These are phyloP conservation scores for Acacia confusa DNA, from an alignment of 306 rosid species.

Conservation along the genomic window DNA sequence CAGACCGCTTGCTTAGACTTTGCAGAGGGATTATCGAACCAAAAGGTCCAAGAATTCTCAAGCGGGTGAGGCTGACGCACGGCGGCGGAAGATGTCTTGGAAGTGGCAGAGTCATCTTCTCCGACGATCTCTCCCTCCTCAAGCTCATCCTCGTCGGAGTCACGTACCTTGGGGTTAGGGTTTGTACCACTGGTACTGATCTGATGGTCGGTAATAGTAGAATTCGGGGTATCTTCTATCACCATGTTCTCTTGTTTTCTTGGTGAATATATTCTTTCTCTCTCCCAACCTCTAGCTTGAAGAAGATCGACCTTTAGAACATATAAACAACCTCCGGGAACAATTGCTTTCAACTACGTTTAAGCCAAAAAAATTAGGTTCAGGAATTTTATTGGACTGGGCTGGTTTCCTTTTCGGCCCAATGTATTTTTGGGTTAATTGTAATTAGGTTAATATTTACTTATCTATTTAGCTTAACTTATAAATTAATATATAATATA, in stretches of 20 bases:
- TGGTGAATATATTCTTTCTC: not conserved
- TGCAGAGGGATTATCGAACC: constrained; percentile 76
- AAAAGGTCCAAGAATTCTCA: constrained; percentile 94
- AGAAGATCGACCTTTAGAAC: not conserved
- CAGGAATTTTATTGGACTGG: not conserved
- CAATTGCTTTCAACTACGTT: no score
- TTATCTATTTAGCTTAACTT: no score
- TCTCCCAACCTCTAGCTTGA: not conserved
- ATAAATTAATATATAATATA: no score
- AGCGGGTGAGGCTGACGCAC: constrained; percentile 60
- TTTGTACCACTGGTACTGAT: constrained; percentile 7
- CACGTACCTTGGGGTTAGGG: constrained; percentile 22
- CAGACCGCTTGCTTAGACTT: constrained; percentile 65
- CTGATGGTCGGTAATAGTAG: constrained; percentile 48
- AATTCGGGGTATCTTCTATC: constrained; percentile 58
- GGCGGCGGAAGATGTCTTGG: constrained; percentile 41
- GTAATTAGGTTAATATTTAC: not conserved
- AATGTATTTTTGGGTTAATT: not conserved
- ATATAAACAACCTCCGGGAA: not conserved
- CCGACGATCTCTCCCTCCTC: constrained; percentile 95
- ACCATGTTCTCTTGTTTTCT: constrained; percentile 38
- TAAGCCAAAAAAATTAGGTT: not conserved
- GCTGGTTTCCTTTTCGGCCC: not conserved
- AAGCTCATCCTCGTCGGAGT: constrained; percentile 48
- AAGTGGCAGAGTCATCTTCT: constrained; percentile 51